Percentiles rank a stretch among this genome's conserved stretches.
Conservation (phyloP, 371 early-diverging fungal genomes). For the Rhizopus arrhizus region DNA sequence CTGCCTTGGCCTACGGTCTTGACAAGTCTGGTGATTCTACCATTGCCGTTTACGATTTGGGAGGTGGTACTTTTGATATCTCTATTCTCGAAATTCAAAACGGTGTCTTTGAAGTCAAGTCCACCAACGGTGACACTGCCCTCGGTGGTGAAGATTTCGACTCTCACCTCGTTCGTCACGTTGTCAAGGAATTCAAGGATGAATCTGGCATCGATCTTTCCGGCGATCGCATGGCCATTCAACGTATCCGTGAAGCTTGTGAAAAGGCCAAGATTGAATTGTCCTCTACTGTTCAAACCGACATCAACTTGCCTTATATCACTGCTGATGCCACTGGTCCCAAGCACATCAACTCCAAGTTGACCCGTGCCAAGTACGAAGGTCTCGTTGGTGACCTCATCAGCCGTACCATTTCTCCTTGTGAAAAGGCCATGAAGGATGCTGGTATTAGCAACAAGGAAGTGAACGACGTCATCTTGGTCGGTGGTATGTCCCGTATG, state of each 20-base stretch:
- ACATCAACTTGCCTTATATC: slow-evolving; percentile 92
- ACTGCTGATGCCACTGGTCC: slow-evolving; percentile 89
- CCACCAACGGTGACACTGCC: slow-evolving; percentile 92
- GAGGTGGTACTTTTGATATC: slow-evolving; percentile 99
- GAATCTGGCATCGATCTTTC: slow-evolving; percentile 73
- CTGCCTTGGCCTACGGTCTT: slow-evolving; percentile 96
- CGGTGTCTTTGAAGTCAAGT: slow-evolving; percentile 95
- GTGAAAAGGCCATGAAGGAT: slow-evolving; percentile 94
- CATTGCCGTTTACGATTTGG: slow-evolving; percentile 96
- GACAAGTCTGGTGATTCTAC: slow-evolving; percentile 81
- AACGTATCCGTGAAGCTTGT: slow-evolving; percentile 90
- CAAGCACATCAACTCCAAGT: slow-evolving; percentile 88
- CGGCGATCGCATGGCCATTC: slow-evolving; percentile 80
- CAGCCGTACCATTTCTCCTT: slow-evolving; percentile 87
- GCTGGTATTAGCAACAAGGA: slow-evolving; percentile 77
- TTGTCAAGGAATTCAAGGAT: slow-evolving; percentile 84
- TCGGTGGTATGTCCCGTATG: slow-evolving; percentile 98
- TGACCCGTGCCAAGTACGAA: slow-evolving; percentile 92
- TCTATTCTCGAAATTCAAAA: slow-evolving; percentile 93
- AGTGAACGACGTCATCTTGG: slow-evolving; percentile 94
- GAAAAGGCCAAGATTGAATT: slow-evolving; percentile 97
- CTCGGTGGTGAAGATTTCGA: slow-evolving; percentile 99
- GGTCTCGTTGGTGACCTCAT: slow-evolving; percentile 75
- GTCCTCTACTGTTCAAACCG: slow-evolving; percentile 84
- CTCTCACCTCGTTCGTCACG: slow-evolving; percentile 74